A percentile compares a stretch with the other conserved stretches of the same genome.
Conservation (phyloP, 176 grass and related monocot genomes). For the Cocos nucifera region DNA sequence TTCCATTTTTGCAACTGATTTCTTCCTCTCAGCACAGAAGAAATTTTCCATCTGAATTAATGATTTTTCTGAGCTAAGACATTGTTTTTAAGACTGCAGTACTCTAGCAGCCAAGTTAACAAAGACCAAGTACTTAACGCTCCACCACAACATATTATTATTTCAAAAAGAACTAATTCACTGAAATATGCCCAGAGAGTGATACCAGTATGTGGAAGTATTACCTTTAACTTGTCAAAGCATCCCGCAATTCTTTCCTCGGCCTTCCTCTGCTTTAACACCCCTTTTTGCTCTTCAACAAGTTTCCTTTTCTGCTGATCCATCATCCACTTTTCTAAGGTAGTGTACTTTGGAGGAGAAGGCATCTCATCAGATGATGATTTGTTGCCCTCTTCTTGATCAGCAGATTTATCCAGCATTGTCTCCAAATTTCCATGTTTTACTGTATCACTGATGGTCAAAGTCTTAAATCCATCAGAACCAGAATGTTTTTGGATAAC, state of each 20-base stretch:
- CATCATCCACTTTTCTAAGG: conserved; percentile 80
- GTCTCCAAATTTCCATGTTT: conserved; percentile 10
- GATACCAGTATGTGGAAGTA: neutral
- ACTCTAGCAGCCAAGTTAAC: no score
- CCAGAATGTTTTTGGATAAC: conserved; percentile 3
- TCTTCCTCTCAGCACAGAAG: no score
- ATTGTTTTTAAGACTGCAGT: no score
- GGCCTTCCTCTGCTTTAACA: conserved; percentile 44
- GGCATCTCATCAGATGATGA: conserved; percentile 46
- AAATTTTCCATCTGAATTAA: no score
- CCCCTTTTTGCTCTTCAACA: conserved; percentile 50
- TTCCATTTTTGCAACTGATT: no score
- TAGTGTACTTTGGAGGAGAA: conserved; percentile 67
- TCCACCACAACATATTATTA: neutral
- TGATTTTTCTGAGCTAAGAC: no score
- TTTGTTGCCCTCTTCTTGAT: conserved; percentile 55
- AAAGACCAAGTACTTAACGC: no score
- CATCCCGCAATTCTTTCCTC: conserved; percentile 50
- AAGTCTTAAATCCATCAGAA: conserved; percentile 16
- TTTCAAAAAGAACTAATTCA: neutral
- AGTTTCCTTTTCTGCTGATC: conserved; percentile 76
- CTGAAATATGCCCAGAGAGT: neutral
- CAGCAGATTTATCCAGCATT: conserved; percentile 39
- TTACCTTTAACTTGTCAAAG: conserved; percentile 79
- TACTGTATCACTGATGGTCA: neutral